Evolutionary conservation across 2,329 filamentous ascomycete genomes (phyloP).

Genomic region (Phaeophleospora eucalypticola): DNA sequence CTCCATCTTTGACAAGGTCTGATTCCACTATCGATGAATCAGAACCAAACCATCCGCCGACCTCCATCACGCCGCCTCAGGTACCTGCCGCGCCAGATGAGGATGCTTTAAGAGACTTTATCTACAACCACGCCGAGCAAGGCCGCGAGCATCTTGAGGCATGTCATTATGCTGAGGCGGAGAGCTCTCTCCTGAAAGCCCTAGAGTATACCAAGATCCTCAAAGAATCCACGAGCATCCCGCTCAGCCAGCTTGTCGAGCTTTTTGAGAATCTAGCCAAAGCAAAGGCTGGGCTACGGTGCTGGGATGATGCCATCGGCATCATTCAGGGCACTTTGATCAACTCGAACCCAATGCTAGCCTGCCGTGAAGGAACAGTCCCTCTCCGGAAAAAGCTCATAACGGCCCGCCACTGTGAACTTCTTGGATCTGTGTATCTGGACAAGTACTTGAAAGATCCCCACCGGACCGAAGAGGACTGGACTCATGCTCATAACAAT

Average conservation of each 20-base stretch:
- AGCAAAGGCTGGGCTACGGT: background rate
- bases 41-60: background rate
- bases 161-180: background rate
- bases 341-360: background rate
- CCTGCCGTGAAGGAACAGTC: background rate
- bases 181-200: background rate
- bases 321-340: background rate
- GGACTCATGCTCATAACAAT: background rate
- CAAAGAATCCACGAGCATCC: background rate
- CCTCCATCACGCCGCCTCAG: background rate
- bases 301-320: background rate
- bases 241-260: background rate
- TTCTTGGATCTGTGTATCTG: background rate
- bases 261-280: background rate
- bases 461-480: background rate
- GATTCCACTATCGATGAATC: background rate
- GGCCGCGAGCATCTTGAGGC: background rate
- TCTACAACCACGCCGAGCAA: background rate
- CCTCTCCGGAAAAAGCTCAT: background rate
- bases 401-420: background rate
- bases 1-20: background rate
- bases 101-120: background rate
- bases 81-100: background rate
- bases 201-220: background rate
- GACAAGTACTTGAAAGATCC: background rate